Percentiles rank a stretch among this genome's conserved stretches.
These are phyloP conservation scores for Paecilomyces fulvus DNA, from an alignment of 2,329 filamentous ascomycete genomes.

Conservation along the genomic window DNA sequence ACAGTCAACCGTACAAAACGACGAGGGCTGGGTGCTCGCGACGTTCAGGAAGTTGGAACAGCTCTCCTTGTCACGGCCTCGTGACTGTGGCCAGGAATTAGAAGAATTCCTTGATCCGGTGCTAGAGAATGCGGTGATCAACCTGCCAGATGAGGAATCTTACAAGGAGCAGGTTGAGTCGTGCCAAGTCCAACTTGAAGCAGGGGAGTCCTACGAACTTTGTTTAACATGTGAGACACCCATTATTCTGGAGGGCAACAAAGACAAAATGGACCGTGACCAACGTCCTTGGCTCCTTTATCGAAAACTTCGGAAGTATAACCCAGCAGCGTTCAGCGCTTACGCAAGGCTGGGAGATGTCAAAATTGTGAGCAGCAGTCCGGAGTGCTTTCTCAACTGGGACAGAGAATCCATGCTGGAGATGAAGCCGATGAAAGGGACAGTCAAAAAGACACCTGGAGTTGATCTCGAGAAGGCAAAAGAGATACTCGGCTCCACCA, in stretches of 20 bases:
- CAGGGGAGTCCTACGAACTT: conserved; percentile 77
- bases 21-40: conserved; percentile 34
- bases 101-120: conserved; percentile 21
- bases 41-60: conserved; percentile 17
- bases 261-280: conserved; percentile 14
- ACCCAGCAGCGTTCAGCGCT: conserved; percentile 78
- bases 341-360: conserved; percentile 62
- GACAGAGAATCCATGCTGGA: conserved; percentile 37
- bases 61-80: conserved; percentile 5
- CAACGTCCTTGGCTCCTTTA: conserved; percentile 61
- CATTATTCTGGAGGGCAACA: conserved; percentile 39
- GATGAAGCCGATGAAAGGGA: conserved; percentile 94
- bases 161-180: conserved; percentile 60
- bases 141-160: conserved; percentile 31
- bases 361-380: conserved; percentile 74
- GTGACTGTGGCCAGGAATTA: conserved; percentile 2
- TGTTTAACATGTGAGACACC: conserved; percentile 71
- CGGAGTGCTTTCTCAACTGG: conserved; percentile 79
- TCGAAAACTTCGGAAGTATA: conserved; percentile 57
- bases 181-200: conserved; percentile 64
- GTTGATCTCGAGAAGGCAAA: conserved; percentile 67
- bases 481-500: conserved; percentile 65
- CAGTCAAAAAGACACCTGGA: conserved; percentile 66
- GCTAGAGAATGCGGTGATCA: conserved; percentile 19
- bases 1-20: conserved; percentile 52